phyloP scores from a whole-genome alignment of 2,329 filamentous ascomycete species.

The Penicillium janthinellum region DNA sequence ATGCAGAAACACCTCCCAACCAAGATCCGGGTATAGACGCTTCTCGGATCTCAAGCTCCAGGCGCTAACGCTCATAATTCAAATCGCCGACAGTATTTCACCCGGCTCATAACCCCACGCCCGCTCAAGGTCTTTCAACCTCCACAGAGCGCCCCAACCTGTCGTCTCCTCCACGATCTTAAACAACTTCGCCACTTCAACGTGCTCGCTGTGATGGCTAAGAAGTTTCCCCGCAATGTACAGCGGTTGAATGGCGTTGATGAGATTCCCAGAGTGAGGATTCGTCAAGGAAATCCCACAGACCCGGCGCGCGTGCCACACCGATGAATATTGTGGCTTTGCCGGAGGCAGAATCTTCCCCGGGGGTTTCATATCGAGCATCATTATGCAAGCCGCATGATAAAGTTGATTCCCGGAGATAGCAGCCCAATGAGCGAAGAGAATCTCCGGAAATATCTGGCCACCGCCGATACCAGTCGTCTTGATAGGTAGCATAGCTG shows the following conservation, averaged over 20 bases:
- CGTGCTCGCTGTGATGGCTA: conserved; percentile 51
- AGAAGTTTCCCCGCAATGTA: conserved; percentile 58
- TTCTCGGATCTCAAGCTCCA: not conserved
- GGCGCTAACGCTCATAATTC: not conserved
- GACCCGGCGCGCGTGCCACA: conserved; percentile 59
- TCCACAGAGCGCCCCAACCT: conserved; percentile 56
- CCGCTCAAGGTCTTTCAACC: conserved; percentile 53
- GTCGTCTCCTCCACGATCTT: conserved; percentile 54
- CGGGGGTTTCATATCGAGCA: conserved; percentile 49
- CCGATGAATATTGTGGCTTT: conserved; percentile 40
- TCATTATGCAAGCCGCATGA: conserved; percentile 56
- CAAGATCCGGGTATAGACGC: not conserved
- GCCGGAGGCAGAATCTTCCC: conserved; percentile 24
- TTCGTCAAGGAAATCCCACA: conserved; percentile 60
- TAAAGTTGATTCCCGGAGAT: conserved; percentile 60
- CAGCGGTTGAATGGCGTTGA: conserved; percentile 59
- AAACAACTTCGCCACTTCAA: conserved; percentile 42
- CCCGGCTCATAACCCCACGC: conserved; percentile 32
- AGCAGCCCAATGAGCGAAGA: conserved; percentile 56
- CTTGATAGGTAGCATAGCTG: conserved; percentile 51
- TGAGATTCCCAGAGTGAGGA: conserved; percentile 56
- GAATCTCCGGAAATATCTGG: conserved; percentile 53
- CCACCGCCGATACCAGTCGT: conserved; percentile 39
- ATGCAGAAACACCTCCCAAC: not conserved
- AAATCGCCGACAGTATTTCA: conserved; percentile 27